Conservation (phyloP, 2,329 filamentous ascomycete species). For the Aspergillus pseudonomiae region DNA sequence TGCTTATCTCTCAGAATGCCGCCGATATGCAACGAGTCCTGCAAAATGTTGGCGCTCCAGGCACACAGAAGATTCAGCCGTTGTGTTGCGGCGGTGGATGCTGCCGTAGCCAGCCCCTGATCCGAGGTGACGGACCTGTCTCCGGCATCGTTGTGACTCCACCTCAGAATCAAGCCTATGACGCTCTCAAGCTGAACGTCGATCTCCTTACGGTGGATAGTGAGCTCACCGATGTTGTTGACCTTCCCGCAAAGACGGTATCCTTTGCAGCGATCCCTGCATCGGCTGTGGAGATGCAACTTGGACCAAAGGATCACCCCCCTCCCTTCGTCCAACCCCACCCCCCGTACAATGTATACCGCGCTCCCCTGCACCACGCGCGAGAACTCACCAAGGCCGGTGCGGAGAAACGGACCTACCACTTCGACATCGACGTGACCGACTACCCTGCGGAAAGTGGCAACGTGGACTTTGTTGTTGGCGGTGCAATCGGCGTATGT, state of each 20-base stretch:
- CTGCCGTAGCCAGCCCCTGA: conserved; percentile 61
- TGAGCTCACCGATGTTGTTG: conserved; percentile 69
- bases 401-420: conserved; percentile 94
- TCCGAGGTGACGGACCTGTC: conserved; percentile 43
- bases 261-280: conserved; percentile 57
- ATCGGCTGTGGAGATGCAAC: conserved; percentile 35
- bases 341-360: conserved; percentile 87
- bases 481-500: conserved; percentile 90
- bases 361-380: conserved; percentile 81
- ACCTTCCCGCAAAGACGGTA: conserved; percentile 74
- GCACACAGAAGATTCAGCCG: conserved; percentile 64
- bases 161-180: conserved; percentile 84
- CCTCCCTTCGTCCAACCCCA: conserved; percentile 92
- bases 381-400: conserved; percentile 85
- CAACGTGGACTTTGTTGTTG: conserved; percentile 89
- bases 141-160: conserved; percentile 53
- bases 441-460: conserved; percentile 85
- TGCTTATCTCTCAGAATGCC: conserved; percentile 59
- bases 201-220: conserved; percentile 71
- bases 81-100: conserved; percentile 68
- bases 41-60: conserved; percentile 54
- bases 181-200: conserved; percentile 75
- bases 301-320: conserved; percentile 62
- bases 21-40: conserved; percentile 62
- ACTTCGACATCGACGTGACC: conserved; percentile 95